Base-by-base conservation (phyloP, 1,139 yeast genomes). In the Saccharomycopsis crataegensis region DNA sequence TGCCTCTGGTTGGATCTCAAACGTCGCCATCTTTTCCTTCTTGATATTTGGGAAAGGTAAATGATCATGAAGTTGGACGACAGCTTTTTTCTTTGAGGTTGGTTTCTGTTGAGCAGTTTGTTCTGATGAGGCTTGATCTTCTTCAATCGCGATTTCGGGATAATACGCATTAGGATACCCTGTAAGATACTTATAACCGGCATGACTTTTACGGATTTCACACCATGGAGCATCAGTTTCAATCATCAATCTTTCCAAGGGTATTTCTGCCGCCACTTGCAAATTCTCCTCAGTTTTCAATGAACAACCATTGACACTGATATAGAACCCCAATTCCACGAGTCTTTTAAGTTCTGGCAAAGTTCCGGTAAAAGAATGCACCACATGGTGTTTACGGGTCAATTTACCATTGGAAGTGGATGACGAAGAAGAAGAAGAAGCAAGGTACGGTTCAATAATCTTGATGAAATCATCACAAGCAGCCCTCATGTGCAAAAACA, bases 171-270 rank as follows among this genome's bases (percentile, higher is more conserved):
- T 80, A 1, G 87, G 87, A 57, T 80, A 78, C 6, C 71, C 64
- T 0, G 79, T 67, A 33, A 86, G 64, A 59, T 70, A 77, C 59
- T 78, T 71, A 67, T 79, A 81, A 16, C 94, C 79, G 2, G 91
- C 90, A 65, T 89, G 96, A 8, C 94, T 77, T 59, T 81, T 86
- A 55, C 95, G 75, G 45, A 93, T 80, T 64, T 91, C 98, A 70
- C 99, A 93, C 99, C 99, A 93, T 1, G 99, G 99, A 1, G 98
- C 91, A 69, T 93, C 98, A 0, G 98, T 91, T 67, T 93, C 99
- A 28, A 93, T 77, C 78, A 93, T 70, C 43, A 93, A 68, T 61
- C 74, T 76, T 9, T 82, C 79, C 8, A 80, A 63, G 0, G 99
- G 99, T 9, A 93, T 77, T 41, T 68, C 64, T 45, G 73, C 70